Conservation (phyloP, 2,329 filamentous ascomycete species). For the Colletotrichum sp. region DNA sequence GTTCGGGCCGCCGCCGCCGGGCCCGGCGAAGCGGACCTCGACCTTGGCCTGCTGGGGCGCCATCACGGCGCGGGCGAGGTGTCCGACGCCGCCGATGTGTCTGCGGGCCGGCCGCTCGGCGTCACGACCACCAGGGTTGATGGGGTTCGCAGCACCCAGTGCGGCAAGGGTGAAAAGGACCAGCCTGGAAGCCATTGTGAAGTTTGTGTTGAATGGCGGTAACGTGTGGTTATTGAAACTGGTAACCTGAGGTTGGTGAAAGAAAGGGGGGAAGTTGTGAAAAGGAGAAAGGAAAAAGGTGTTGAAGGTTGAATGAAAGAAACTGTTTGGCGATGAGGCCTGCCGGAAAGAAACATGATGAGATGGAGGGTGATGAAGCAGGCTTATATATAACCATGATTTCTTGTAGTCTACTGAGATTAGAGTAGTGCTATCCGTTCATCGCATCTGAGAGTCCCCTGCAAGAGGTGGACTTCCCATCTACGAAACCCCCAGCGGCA, state of each 20-base stretch:
- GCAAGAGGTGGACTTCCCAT: not conserved
- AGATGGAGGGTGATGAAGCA: not conserved
- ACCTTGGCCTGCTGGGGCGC: conserved; percentile 1
- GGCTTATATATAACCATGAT: not conserved
- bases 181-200: conserved; percentile 13
- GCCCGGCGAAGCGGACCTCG: not conserved
- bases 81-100: not conserved
- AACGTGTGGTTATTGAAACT: not conserved
- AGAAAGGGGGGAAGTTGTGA: not conserved
- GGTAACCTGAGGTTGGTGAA: not conserved
- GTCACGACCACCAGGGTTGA: not conserved
- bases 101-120: conserved; percentile 3
- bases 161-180: conserved; percentile 17
- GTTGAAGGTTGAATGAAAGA: not conserved
- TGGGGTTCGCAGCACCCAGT: conserved; percentile 15
- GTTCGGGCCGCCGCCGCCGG: not conserved
- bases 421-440: not conserved
- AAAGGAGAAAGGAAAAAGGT: not conserved
- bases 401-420: not conserved
- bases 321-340: not conserved
- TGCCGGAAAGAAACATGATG: not conserved
- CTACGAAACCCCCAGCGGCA: not conserved
- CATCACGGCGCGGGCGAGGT: conserved; percentile 6
- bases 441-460: not conserved
- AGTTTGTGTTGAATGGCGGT: not conserved